Base-by-base conservation (phyloP, 208 protist genomes). In the Acanthamoeba lenticulata region DNA sequence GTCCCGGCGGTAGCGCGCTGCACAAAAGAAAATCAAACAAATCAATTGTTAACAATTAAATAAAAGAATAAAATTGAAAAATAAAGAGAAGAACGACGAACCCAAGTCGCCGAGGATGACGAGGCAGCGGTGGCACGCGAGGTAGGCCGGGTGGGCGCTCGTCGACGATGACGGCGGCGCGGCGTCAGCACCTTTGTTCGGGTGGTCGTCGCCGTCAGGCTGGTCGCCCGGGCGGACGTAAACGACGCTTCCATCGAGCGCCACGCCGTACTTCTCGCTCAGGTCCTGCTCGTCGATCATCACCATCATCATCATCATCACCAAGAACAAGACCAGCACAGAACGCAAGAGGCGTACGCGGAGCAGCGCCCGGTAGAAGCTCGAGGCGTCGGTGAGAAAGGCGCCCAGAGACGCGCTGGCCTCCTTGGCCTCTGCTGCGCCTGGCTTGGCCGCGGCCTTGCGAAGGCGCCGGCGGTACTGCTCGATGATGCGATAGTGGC, bases 401-500 rank as follows among this genome's bases (percentile, higher is more conserved):
- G 36, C 24, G 24, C 36, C 38, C 19, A 77, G 67, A 24, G 67
- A 77, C 67, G 38, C 36, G 67, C 67, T 27, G 6, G 67, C 67
- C 19, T 7, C 67, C 38, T 77, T 44, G 11, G 36, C 67, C 38
- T 77, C 67, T 6, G 32, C 34, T 27, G 32, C 27, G 67, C 38
- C 17, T 5, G 36, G 11, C 67, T 38, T 5, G 57, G 24, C 57
- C 24, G 67, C 27, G 62, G 27, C 67, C 67, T 77, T 77, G 67
- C 67, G 67, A 7, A 77, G 67, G 6, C 67, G 67, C 0, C 36
- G 67, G 0, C 67, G 67, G 67, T 44, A 77, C 67, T 77, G 67
- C 34, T 77, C 67, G 67, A 77, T 77, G 67, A 77, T 17, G 67
- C 67, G 67, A 34, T 77, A 77, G 67, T 77, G 67, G 67, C 67